These are phyloP conservation scores for Tolypocladium ovalisporum DNA, from an alignment of 2,329 filamentous ascomycete species.

Conservation along the genomic window DNA sequence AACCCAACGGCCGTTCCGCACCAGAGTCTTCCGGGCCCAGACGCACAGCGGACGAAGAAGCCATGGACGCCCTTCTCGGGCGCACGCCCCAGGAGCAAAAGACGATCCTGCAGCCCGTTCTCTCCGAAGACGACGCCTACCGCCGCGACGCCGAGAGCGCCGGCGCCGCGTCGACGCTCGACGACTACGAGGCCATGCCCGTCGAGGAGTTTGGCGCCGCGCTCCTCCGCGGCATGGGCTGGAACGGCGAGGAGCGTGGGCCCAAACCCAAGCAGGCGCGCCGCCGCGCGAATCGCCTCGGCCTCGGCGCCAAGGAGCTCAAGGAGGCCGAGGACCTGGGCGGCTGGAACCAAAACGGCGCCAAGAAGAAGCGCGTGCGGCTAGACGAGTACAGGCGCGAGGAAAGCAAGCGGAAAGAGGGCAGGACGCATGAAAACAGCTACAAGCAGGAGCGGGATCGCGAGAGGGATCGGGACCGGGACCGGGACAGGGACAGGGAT, in stretches of 20 bases:
- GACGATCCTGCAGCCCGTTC: conserved; percentile 36
- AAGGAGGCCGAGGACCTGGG: conserved; percentile 63
- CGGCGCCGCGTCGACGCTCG: conserved; percentile 65
- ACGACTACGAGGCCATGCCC: conserved; percentile 79
- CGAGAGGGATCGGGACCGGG: conserved; percentile 24
- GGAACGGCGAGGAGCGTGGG: conserved; percentile 59
- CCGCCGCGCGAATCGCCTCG: conserved; percentile 68
- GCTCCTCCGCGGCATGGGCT: conserved; percentile 86
- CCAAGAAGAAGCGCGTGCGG: conserved; percentile 35
- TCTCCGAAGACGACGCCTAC: conserved; percentile 57
- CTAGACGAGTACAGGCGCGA: conserved; percentile 39
- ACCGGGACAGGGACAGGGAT: conserved; percentile 22
- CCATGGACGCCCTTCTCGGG: conserved; percentile 56
- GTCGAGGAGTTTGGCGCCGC: conserved; percentile 93
- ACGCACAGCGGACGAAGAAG: conserved; percentile 35
- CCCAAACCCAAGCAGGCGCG: conserved; percentile 50
- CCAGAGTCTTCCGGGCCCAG: background rate
- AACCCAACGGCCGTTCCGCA: conserved; percentile 1
- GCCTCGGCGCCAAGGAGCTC: conserved; percentile 78
- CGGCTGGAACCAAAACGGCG: conserved; percentile 64
- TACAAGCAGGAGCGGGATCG: conserved; percentile 37
- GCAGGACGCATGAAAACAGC: conserved; percentile 28
- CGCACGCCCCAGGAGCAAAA: conserved; percentile 32
- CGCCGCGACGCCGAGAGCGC: conserved; percentile 58
- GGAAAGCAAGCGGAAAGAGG: conserved; percentile 32